phyloP scores from a whole-genome alignment of 129 eudicot species.

The Erigeron canadensis region DNA sequence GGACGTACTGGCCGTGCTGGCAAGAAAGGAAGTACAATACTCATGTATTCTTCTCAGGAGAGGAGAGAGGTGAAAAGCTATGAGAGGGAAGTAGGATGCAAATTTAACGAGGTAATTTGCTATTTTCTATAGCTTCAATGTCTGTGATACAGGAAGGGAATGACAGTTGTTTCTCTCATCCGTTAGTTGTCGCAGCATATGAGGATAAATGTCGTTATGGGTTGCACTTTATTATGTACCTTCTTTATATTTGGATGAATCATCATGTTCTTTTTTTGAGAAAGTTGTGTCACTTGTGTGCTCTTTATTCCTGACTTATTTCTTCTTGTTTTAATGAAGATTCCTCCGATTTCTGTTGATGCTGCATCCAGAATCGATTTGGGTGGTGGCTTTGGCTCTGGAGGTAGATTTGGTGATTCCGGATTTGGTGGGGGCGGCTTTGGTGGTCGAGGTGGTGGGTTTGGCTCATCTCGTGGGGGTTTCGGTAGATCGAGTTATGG shows the following conservation, averaged over 20 bases:
- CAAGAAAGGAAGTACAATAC: conserved; percentile 85
- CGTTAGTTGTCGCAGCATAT: conserved; percentile 44
- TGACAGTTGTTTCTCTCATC: not conserved
- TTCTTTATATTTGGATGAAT: not conserved
- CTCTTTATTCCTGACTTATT: conserved; percentile 8
- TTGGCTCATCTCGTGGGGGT: conserved; percentile 36
- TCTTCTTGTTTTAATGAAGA: conserved; percentile 38
- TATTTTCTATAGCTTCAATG: not conserved
- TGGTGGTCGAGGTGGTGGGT: conserved; percentile 30
- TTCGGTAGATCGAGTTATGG: conserved; percentile 45
- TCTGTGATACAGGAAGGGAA: not conserved
- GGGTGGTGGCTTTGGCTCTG: conserved; percentile 51
- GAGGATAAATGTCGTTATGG: conserved; percentile 51
- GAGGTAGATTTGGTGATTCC: conserved; percentile 49
- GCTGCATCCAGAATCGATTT: conserved; percentile 49
- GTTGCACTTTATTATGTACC: conserved; percentile 31
- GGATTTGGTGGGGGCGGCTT: conserved; percentile 30
- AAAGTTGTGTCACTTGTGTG: not conserved
- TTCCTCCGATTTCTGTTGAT: conserved; percentile 68
- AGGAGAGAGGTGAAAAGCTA: conserved; percentile 65
- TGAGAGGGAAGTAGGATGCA: conserved; percentile 86
- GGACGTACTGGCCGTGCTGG: conserved; percentile 99
- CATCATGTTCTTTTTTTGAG: not conserved
- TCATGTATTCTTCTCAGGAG: conserved; percentile 60
- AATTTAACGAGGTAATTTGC: conserved; percentile 56